Conservation (phyloP, 345 rosid genomes). For the Camelina hispida region DNA sequence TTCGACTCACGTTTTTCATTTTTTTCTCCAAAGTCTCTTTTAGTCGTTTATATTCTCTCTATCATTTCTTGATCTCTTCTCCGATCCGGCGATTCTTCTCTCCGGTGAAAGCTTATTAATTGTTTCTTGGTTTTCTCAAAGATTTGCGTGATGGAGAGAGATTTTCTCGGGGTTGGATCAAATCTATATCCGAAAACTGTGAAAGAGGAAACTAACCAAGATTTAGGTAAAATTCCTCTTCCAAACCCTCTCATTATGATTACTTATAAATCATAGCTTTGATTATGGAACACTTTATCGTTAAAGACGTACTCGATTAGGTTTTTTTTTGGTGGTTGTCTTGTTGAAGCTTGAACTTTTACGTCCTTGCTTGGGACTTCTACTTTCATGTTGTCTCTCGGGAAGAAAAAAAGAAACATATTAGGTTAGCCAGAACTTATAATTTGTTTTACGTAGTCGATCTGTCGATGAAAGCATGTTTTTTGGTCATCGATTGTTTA, state of each 20-base stretch:
- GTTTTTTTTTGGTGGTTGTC: background rate
- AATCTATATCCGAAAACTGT: conserved; percentile 29
- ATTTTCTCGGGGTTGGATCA: conserved; percentile 51
- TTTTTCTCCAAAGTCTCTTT: background rate
- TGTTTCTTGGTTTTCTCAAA: background rate
- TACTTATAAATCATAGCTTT: background rate
- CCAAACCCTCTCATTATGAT: too few relatives aligned
- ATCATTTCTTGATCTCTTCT: background rate
- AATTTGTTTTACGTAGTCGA: too few relatives aligned
- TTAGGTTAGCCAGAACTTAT: too few relatives aligned
- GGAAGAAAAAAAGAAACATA: too few relatives aligned
- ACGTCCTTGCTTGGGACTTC: background rate
- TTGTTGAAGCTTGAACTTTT: background rate
- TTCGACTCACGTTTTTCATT: conserved; percentile 8
- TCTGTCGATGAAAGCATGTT: too few relatives aligned
- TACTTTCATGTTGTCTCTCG: background rate
- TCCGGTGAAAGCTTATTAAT: background rate
- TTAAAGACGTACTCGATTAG: too few relatives aligned
- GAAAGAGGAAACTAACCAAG: conserved; percentile 45
- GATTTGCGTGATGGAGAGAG: conserved; percentile 46
- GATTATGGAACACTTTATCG: background rate
- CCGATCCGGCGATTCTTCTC: background rate
- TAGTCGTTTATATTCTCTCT: background rate
- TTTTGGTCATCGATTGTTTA: too few relatives aligned
- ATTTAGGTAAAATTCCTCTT: conserved; percentile 23